Evolutionary conservation across 2,329 filamentous ascomycete species (phyloP).

Genomic region (Fusarium clavum): DNA sequence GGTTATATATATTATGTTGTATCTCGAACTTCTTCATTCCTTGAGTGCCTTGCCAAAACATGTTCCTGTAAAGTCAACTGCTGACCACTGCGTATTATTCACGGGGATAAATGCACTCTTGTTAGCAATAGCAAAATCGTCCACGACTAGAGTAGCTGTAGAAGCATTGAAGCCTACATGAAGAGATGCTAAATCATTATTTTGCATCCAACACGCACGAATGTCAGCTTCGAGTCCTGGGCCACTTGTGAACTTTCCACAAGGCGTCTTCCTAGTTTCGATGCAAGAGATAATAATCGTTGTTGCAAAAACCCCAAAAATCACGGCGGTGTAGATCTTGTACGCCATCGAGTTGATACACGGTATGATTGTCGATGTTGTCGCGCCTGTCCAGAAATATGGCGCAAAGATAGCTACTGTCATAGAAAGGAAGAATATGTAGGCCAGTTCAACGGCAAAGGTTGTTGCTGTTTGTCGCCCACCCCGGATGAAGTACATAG

Average conservation of each 20-base stretch:
- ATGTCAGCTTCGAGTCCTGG: background rate
- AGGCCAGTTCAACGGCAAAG: background rate
- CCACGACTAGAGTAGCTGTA: background rate
- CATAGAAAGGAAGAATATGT: background rate
- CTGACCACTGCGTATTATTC: background rate
- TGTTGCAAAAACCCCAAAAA: background rate
- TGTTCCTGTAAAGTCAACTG: background rate
- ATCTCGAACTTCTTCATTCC: no score
- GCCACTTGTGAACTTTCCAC: conserved; percentile 24
- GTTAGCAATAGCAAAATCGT: background rate
- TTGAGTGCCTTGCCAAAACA: conserved; percentile 1
- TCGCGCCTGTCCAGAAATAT: background rate
- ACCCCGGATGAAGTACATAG: background rate
- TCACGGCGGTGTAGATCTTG: conserved; percentile 2
- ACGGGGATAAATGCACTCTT: background rate
- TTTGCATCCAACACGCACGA: background rate
- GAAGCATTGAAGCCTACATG: background rate
- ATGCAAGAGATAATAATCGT: conserved; percentile 5
- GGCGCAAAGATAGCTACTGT: background rate
- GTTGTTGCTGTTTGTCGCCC: background rate
- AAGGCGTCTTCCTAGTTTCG: conserved; percentile 20
- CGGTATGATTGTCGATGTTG: conserved; percentile 4
- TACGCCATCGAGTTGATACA: conserved; percentile 11
- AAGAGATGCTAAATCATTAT: background rate
- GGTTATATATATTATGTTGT: background rate